Evolutionary conservation across 2,329 filamentous ascomycete genomes (phyloP).

Genomic region (Geoglossum cookeanum): DNA sequence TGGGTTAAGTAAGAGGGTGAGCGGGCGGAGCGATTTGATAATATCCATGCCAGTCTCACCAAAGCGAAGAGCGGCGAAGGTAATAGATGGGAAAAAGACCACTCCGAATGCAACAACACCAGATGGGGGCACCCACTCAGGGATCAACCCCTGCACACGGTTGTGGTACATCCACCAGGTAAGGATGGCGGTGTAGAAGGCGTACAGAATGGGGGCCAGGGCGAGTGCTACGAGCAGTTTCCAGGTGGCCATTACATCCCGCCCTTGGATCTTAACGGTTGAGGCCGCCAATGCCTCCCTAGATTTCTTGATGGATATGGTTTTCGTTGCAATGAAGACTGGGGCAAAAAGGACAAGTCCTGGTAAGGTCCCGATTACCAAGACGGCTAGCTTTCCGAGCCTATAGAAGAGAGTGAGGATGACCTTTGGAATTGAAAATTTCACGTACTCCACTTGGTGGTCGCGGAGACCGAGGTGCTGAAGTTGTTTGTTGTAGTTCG

Average conservation of each 20-base stretch:
- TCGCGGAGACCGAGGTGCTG: slow-evolving; percentile 75
- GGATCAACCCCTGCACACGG: slow-evolving; percentile 64
- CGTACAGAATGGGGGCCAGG: slow-evolving; percentile 64
- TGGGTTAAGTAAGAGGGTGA: slow-evolving; percentile 70
- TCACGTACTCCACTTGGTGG: slow-evolving; percentile 85
- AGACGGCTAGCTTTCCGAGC: slow-evolving; percentile 52
- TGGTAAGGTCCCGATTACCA: slow-evolving; percentile 67
- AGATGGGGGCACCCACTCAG: slow-evolving; percentile 64
- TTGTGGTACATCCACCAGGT: slow-evolving; percentile 65
- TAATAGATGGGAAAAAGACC: slow-evolving; percentile 69
- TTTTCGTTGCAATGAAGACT: slow-evolving; percentile 67
- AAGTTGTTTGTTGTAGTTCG: slow-evolving; percentile 72
- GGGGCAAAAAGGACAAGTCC: slow-evolving; percentile 76
- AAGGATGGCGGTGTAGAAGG: slow-evolving; percentile 57
- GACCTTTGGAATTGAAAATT: slow-evolving; percentile 59
- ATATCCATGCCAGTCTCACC: slow-evolving; percentile 99
- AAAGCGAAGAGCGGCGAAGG: slow-evolving; percentile 82
- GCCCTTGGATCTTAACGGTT: slow-evolving; percentile 71
- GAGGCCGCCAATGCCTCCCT: slow-evolving; percentile 68
- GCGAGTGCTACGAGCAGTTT: slow-evolving; percentile 78
- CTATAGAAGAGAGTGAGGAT: slow-evolving; percentile 63
- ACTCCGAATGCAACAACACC: slow-evolving; percentile 54
- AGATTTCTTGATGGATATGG: slow-evolving; percentile 66
- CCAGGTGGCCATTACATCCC: slow-evolving; percentile 87
- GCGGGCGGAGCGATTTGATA: slow-evolving; percentile 75